These are phyloP conservation scores for Suillus americanus DNA, from an alignment of 768 basidiomycete species.

Conservation along the genomic window DNA sequence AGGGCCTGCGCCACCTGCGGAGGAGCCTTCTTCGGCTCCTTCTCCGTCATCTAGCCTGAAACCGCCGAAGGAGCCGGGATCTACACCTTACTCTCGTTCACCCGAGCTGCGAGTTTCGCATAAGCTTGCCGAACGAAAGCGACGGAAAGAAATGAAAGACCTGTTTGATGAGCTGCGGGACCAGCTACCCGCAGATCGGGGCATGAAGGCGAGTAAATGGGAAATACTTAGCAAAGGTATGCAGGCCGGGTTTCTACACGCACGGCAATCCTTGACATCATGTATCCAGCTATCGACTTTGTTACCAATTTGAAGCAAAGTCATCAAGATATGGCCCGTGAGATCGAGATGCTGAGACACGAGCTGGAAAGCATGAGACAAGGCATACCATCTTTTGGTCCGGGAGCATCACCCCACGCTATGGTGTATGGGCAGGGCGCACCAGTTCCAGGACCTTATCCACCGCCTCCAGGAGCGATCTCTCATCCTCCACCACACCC, in stretches of 20 bases:
- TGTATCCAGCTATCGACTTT: slow-evolving; percentile 77
- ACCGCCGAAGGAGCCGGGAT: slow-evolving; percentile 44
- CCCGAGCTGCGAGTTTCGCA: slow-evolving; percentile 95
- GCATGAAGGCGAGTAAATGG: slow-evolving; percentile 98
- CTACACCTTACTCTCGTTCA: slow-evolving; percentile 90
- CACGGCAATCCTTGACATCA: slow-evolving; percentile 2
- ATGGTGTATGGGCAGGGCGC: slow-evolving; percentile 53
- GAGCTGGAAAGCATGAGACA: slow-evolving; percentile 67
- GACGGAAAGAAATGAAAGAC: slow-evolving; percentile 99
- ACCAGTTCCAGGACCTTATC: slow-evolving; percentile 43
- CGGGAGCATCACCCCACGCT: slow-evolving; percentile 47
- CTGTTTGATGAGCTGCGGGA: slow-evolving; percentile 95
- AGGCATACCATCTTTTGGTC: slow-evolving; percentile 53
- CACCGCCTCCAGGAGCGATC: slow-evolving; percentile 44
- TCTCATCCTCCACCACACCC: slow-evolving; percentile 39
- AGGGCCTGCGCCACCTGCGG: slow-evolving; percentile 36
- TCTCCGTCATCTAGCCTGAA: slow-evolving; percentile 36
- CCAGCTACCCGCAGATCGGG: slow-evolving; percentile 86
- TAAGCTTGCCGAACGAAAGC: slow-evolving; percentile 95
- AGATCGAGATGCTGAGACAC: slow-evolving; percentile 75
- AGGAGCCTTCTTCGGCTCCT: slow-evolving; percentile 42
- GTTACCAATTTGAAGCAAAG: slow-evolving; percentile 74
- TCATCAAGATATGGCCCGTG: slow-evolving; percentile 74
- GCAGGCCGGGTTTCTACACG: slow-evolving; percentile 18
- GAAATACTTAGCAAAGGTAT: slow-evolving; percentile 96